These are phyloP conservation scores for Rhytidhysteron rufulum DNA, from an alignment of 2,329 filamentous ascomycete species.

Conservation along the genomic window DNA sequence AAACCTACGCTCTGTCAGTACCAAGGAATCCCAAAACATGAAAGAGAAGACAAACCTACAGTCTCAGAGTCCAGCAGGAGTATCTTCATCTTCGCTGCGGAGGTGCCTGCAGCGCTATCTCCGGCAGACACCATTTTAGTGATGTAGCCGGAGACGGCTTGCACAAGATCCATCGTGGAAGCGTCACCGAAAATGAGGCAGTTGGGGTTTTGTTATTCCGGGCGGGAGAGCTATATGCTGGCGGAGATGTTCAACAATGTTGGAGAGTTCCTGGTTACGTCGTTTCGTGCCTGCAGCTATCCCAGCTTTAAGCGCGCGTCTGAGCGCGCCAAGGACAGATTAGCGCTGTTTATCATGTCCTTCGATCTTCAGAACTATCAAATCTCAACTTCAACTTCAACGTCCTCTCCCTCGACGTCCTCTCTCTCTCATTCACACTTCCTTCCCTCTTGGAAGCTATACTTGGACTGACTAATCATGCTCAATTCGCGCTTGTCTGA, in stretches of 20 bases:
- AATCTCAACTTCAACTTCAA: no score
- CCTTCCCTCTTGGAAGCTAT: no score
- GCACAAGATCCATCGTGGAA: constrained; percentile 78
- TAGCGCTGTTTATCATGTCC: no score
- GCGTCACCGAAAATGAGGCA: not conserved
- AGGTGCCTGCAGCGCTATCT: constrained; percentile 64
- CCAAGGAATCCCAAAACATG: constrained; percentile 6
- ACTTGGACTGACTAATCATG: no score
- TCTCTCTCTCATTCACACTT: no score
- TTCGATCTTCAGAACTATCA: no score
- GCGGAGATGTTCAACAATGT: not conserved
- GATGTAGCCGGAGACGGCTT: constrained; percentile 91
- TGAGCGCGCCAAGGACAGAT: no score
- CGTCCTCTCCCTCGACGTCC: no score
- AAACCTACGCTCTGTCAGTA: constrained; percentile 53
- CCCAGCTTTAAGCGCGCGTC: no score
- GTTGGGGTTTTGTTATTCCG: not conserved
- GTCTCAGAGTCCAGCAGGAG: constrained; percentile 91
- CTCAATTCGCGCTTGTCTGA: no score
- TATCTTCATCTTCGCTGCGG: constrained; percentile 96
- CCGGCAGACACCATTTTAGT: constrained; percentile 89
- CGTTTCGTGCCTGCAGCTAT: no score
- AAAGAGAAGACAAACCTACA: constrained; percentile 50
- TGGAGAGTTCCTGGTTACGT: no score
- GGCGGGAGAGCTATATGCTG: not conserved